Evolutionary conservation across 2,329 filamentous ascomycete genomes (phyloP).

Genomic region (Alternaria hordeiaustralica): DNA sequence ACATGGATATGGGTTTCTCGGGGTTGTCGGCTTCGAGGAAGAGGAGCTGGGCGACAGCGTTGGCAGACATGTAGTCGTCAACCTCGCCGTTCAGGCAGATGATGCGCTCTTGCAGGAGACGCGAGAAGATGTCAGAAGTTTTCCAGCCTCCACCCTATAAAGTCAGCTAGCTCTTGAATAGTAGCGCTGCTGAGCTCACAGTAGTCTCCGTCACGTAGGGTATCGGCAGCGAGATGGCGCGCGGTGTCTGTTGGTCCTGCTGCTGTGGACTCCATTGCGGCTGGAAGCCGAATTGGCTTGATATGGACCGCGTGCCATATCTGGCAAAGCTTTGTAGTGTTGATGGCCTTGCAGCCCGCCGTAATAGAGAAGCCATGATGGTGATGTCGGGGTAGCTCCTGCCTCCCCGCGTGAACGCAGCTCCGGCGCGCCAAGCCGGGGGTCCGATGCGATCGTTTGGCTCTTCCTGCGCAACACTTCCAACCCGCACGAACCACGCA

Average conservation of each 20-base stretch:
- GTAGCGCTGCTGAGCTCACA: slow-evolving; percentile 36
- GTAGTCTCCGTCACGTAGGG: slow-evolving; percentile 60
- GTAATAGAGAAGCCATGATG: slow-evolving; percentile 43
- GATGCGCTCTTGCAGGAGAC: slow-evolving; percentile 76
- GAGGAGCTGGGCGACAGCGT: slow-evolving; percentile 92
- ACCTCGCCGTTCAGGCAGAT: slow-evolving; percentile 92
- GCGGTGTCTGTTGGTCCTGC: slow-evolving; percentile 29
- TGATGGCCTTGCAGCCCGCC: slow-evolving; percentile 28
- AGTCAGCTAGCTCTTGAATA: slow-evolving; percentile 35
- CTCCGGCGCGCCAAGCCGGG: slow-evolving; percentile 29
- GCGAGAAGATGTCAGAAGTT: slow-evolving; percentile 58
- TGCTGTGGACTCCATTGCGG: slow-evolving; percentile 24
- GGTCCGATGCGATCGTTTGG: slow-evolving; percentile 16
- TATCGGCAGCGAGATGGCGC: slow-evolving; percentile 53
- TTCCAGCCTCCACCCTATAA: slow-evolving; percentile 58
- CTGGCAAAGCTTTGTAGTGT: slow-evolving; percentile 12
- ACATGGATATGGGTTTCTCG: slow-evolving; percentile 93
- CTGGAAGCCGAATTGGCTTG: slow-evolving; percentile 35
- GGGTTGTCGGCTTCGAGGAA: slow-evolving; percentile 98
- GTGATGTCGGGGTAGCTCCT: slow-evolving; percentile 13
- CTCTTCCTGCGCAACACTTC: not conserved
- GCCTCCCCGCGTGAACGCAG: slow-evolving; percentile 9
- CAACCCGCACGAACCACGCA: not conserved
- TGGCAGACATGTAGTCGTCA: slow-evolving; percentile 88
- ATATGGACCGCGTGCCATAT: slow-evolving; percentile 30